Evolutionary conservation across 495 filamentous ascomycete genomes (phyloP), one percentile per base, ranked within the genome.

Genomic region (Penicillium canescens): DNA sequence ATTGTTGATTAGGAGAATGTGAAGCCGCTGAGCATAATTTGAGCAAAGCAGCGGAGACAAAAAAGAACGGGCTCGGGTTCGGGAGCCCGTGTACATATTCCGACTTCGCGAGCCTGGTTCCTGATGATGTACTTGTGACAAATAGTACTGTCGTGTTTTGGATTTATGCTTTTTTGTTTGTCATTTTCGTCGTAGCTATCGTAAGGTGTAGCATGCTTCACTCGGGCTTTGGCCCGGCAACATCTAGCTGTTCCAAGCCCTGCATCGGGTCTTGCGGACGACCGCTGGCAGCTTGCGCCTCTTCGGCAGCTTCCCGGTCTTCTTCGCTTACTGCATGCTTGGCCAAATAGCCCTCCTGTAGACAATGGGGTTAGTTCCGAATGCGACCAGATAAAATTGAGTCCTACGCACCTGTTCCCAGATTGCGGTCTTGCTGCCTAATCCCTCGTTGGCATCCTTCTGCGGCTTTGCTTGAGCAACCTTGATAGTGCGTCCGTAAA

Each of bases 351-450:
- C 89, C 89, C 76, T 98, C 94, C 92, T 98, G 59, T 66, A 63
- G 9, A 16, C 26, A 6, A 18, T 26, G 6, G 11, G 42, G 35
- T 65, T 46, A 71, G 62, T 67, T 50, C 56, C 39, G n/a, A 54
- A 41, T 51, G 42, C 42, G 43, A 24, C 14, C 23, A 34, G 53
- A 57, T 79, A 68, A 55, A 67, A 35, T 31, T 60, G 52, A 44
- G 28, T 36, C 24, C 41, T 36, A 55, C 84, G 42, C 76, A 96
- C 93, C 86, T 97, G 94, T 71, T 97, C 90, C 94, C 94, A 99
- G 53, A 99, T 81, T 8, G 94, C 95, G n/a, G 88, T 96, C 76
- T 91, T 95, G 73, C 88, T 91, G 28, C 93, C 92, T 10, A 99
- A 66, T 12, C 91, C 89, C 62, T 93, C 89, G 47, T 88, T 89